Base-by-base conservation (phyloP, 176 grass and related monocot genomes). In the Avena sativa region DNA sequence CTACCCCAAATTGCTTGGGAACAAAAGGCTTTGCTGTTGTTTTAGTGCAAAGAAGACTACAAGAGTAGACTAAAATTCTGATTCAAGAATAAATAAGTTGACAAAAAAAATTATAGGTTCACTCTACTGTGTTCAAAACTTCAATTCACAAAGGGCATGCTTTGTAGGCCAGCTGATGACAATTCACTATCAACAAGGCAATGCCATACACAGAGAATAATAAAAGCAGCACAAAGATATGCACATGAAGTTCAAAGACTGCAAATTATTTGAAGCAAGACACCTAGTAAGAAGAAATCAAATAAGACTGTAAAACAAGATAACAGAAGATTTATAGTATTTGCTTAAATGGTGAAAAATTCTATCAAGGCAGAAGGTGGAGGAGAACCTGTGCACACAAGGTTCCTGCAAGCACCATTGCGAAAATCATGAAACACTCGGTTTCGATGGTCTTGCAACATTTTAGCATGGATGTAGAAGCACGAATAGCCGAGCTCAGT, bases 381-480 rank as follows among this genome's bases (percentile, higher is more conserved):
- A 30, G 48, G 20, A 56, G 68, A 83, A 97, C 95, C 95, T 91
- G 95, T 97, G 75, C 95, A 97, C 82, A 97, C 95, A 86, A 97
- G 92, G 80, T 97, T 97, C 76, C 95, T 89, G 84, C 95, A 97
- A 87, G 95, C 95, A 71, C 95, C 95, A 85, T 97, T 97, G 61
- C 95, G 95, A 63, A 97, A 97, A 81, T 97, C 95, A 90, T 97
- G 95, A 76, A 97, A 97, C 38, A 95, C 93, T n/a, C 93, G 44
- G 82, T 97, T 97, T 59, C 95, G 87, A 76, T 97, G 95, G 71
- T 95, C 93, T 92, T 97, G 95, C 79, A 97, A 88, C 93, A 97
- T 97, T 85, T 97, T 97, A 83, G 95, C 95, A 81, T 97, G 95
- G 81, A 97, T 97, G 61, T 97, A 97, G 89, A 97, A 97, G 88